These are phyloP conservation scores for Solioccasus polychromus DNA, from an alignment of 768 basidiomycete genomes.

Conservation along the genomic window DNA sequence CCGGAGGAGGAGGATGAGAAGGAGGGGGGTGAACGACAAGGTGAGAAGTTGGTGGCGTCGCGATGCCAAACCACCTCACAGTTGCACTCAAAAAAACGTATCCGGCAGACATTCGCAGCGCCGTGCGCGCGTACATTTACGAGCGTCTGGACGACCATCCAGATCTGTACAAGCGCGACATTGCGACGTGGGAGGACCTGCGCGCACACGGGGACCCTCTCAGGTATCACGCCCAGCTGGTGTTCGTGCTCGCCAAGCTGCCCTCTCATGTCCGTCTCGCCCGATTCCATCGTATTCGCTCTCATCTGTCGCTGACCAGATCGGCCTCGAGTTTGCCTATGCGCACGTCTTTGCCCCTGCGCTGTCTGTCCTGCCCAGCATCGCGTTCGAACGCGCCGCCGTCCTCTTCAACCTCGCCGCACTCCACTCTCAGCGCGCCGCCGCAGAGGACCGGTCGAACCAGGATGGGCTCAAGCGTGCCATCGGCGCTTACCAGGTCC, in stretches of 20 bases:
- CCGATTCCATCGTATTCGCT: conserved; percentile 6
- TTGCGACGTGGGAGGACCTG: conserved; percentile 64
- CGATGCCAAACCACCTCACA: conserved; percentile 75
- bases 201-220: conserved; percentile 36
- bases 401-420: conserved; percentile 86
- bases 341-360: conserved; percentile 62
- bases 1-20: neutral
- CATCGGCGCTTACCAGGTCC: conserved; percentile 66
- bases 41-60: conserved; percentile 8
- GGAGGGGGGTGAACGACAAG: conserved; percentile 13
- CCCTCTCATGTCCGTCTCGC: conserved; percentile 62
- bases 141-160: conserved; percentile 71
- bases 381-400: conserved; percentile 79
- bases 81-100: conserved; percentile 76
- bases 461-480: conserved; percentile 85
- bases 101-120: conserved; percentile 48
- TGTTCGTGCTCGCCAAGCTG: conserved; percentile 79
- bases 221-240: conserved; percentile 93
- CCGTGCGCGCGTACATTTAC: conserved; percentile 66
- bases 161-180: conserved; percentile 79
- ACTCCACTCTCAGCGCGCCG: conserved; percentile 79
- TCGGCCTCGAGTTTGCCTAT: conserved; percentile 70
- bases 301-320: conserved; percentile 39
- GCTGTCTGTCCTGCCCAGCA: conserved; percentile 53
- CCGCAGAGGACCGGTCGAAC: conserved; percentile 62